Conservation (phyloP, 2,329 filamentous ascomycete species). For the Septoria linicola region DNA sequence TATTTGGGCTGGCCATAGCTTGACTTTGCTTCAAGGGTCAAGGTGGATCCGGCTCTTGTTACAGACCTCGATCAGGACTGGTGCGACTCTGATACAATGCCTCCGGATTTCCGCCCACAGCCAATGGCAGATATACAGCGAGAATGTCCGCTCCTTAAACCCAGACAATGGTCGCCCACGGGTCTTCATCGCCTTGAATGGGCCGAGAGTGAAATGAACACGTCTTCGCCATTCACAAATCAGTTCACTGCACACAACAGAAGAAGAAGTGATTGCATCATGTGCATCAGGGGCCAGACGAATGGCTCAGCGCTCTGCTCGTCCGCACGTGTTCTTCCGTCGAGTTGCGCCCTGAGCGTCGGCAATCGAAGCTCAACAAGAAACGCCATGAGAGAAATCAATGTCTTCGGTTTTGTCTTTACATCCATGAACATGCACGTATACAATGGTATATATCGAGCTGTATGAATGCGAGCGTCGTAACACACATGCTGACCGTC, state of each 20-base stretch:
- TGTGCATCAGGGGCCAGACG: not conserved
- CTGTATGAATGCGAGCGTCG: too few species aligned
- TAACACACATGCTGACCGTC: too few species aligned
- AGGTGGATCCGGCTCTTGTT: not conserved
- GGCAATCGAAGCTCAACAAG: too few species aligned
- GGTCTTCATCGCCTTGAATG: not conserved
- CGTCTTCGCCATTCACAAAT: too few species aligned
- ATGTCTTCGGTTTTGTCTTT: too few species aligned
- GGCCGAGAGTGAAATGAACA: too few species aligned
- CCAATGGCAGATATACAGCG: not conserved
- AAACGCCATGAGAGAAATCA: too few species aligned
- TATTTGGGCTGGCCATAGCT: conserved; percentile 13
- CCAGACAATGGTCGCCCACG: not conserved
- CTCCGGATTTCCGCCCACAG: not conserved
- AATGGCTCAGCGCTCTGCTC: not conserved
- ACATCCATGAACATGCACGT: too few species aligned
- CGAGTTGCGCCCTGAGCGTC: not conserved
- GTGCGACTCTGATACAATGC: conserved; percentile 2
- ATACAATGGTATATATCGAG: too few species aligned
- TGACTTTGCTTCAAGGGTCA: conserved; percentile 7
- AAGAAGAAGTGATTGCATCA: too few species aligned
- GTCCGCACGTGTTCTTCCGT: conserved; percentile 1
- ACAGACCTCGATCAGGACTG: conserved; percentile 1
- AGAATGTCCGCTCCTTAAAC: too few species aligned
- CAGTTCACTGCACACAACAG: too few species aligned